These are phyloP conservation scores for Podochytrium sp. DNA, from an alignment of 192 early-diverging fungal genomes.

Conservation along the genomic window DNA sequence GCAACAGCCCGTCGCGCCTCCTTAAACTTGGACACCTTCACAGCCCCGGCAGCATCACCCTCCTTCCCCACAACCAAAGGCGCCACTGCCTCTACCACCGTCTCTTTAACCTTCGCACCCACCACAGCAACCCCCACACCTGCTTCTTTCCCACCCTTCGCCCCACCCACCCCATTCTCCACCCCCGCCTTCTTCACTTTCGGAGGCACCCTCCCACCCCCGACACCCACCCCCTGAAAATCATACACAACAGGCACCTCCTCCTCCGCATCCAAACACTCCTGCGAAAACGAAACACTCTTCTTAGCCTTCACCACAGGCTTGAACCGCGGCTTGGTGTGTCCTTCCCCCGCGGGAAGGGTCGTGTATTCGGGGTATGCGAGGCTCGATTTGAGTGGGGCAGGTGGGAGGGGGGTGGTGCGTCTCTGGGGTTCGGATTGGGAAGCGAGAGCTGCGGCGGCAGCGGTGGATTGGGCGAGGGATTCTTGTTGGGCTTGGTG, in stretches of 20 bases:
- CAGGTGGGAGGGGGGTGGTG: background rate
- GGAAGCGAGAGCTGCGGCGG: background rate
- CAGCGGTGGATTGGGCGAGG: background rate
- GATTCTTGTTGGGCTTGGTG: background rate
- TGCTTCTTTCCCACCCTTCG: too few species aligned
- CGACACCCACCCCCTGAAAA: too few species aligned
- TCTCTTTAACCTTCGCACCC: background rate
- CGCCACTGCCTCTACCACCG: background rate
- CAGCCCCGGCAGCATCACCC: background rate
- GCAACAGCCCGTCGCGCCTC: too few species aligned
- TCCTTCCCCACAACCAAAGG: background rate
- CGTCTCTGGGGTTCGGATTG: background rate
- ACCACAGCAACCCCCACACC: too few species aligned
- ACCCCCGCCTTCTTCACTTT: too few species aligned
- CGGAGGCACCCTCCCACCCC: too few species aligned
- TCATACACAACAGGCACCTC: too few species aligned
- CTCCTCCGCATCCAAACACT: background rate
- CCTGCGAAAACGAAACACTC: conserved; percentile 22
- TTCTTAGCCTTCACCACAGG: conserved; percentile 19
- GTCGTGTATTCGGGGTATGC: background rate
- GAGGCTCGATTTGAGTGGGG: background rate
- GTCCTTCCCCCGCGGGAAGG: too few species aligned
- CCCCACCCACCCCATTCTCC: too few species aligned
- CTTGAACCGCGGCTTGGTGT: background rate
- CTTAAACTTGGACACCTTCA: background rate